Evolutionary conservation across 805 yeast species (phyloP).

Genomic region (Candida caryicola): DNA sequence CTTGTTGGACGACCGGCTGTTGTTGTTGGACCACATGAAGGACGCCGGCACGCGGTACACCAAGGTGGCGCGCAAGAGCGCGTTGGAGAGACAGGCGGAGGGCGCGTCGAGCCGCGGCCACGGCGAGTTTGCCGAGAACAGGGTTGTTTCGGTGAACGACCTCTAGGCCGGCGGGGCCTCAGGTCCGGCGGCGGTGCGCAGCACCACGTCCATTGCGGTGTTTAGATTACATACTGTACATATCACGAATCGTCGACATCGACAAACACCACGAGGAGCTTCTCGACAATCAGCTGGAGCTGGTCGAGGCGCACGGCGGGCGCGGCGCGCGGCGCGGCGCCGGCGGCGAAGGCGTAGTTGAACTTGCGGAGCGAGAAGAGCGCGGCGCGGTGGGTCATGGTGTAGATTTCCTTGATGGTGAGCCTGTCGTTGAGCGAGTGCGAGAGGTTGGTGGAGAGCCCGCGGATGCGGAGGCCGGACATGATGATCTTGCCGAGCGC

Average conservation of each 20-base stretch:
- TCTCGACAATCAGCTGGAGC: constrained; percentile 40
- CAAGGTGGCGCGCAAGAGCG: constrained; percentile 27
- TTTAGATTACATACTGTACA: neutral
- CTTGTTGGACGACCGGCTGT: constrained; percentile 42
- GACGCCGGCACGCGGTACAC: constrained; percentile 16
- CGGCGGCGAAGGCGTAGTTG: constrained; percentile 25
- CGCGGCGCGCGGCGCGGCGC: neutral
- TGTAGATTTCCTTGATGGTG: constrained; percentile 39
- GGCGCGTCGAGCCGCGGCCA: constrained; percentile 22
- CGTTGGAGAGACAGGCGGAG: constrained; percentile 36
- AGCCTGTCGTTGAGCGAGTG: constrained; percentile 30
- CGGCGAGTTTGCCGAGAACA: constrained; percentile 10
- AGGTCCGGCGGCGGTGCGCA: too few relatives aligned
- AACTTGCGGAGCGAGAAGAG: constrained; percentile 38
- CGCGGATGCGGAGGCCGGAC: constrained; percentile 43
- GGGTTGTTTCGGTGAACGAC: constrained; percentile 9
- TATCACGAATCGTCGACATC: constrained; percentile 23
- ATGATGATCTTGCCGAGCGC: constrained; percentile 33
- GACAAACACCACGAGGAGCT: constrained; percentile 33
- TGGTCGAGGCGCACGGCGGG: constrained; percentile 23
- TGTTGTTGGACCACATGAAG: constrained; percentile 38
- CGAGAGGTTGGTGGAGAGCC: constrained; percentile 24
- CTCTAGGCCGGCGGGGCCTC: too few relatives aligned
- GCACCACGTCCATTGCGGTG: too few relatives aligned
- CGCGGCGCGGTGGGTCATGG: constrained; percentile 39